Conservation (phyloP, 768 basidiomycete genomes). For the Lactifluus subvellereus region DNA sequence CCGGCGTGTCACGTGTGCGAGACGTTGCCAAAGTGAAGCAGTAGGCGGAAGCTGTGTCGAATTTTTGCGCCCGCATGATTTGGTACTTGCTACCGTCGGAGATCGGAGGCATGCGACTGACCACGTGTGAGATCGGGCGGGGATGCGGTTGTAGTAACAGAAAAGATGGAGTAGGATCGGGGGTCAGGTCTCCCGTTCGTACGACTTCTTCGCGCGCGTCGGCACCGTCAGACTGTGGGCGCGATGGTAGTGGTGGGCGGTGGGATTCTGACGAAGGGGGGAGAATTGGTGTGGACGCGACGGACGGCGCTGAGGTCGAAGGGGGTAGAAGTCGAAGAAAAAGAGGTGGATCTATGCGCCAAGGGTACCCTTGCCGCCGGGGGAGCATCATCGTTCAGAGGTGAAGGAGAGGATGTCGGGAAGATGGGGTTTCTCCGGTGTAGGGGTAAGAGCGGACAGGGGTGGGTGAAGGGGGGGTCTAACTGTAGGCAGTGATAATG, state of each 20-base stretch:
- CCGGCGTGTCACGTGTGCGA: constrained; percentile 2
- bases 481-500: background rate
- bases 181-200: background rate
- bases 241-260: background rate
- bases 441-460: background rate
- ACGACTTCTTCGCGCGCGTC: background rate
- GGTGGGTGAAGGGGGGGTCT: background rate
- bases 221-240: too few relatives aligned
- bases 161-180: constrained; percentile 7
- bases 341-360: background rate
- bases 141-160: background rate
- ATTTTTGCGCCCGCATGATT: constrained; percentile 4
- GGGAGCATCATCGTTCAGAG: background rate
- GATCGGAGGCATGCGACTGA: constrained; percentile 9
- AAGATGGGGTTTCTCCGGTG: background rate
- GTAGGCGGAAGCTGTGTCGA: constrained; percentile 11
- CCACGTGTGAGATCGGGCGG: constrained; percentile 2
- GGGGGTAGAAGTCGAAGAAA: background rate
- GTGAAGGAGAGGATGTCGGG: background rate
- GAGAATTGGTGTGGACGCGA: background rate
- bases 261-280: background rate
- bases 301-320: background rate
- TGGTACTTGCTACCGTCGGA: background rate
- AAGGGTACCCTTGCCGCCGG: too few relatives aligned
- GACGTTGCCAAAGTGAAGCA: constrained; percentile 5